Evolutionary conservation across 257 asterid species (phyloP).

Genomic region (Nicotiana obtusifolia): DNA sequence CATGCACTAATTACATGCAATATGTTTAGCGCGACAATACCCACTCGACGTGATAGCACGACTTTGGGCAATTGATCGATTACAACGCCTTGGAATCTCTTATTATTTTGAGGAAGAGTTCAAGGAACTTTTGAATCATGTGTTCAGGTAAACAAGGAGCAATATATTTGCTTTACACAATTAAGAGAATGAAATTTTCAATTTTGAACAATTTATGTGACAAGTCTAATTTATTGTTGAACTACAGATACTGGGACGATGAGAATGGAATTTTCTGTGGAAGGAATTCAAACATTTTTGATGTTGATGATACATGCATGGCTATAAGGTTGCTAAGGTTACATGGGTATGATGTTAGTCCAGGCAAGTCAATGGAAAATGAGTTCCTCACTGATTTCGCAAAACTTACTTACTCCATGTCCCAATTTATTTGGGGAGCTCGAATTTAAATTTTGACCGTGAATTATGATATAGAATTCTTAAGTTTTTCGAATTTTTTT

Average conservation of each 20-base stretch:
- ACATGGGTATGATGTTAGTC: slow-evolving; percentile 34
- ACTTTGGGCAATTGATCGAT: slow-evolving; percentile 54
- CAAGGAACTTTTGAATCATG: slow-evolving; percentile 23
- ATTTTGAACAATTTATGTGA: too few species aligned
- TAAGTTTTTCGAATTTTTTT: too few species aligned
- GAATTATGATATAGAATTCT: too few species aligned
- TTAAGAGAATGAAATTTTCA: too few species aligned
- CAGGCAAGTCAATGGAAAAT: slow-evolving; percentile 19
- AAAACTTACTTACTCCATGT: too few species aligned
- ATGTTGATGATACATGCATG: slow-evolving; percentile 48
- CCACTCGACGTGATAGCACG: slow-evolving; percentile 41
- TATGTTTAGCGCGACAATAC: neutral
- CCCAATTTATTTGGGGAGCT: too few species aligned
- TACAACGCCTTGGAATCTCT: slow-evolving; percentile 17
- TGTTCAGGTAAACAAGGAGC: slow-evolving; percentile 23
- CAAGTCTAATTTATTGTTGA: neutral
- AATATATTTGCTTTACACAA: too few species aligned
- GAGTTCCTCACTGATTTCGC: neutral
- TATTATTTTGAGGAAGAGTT: neutral
- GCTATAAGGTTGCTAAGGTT: slow-evolving; percentile 46
- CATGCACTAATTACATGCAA: too few species aligned
- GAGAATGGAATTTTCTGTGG: slow-evolving; percentile 33
- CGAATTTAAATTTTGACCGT: too few species aligned
- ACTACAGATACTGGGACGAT: slow-evolving; percentile 32
- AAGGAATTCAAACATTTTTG: slow-evolving; percentile 29